These are phyloP conservation scores for Blastocystis sp. DNA, from an alignment of 352 stramenopile species.

Conservation along the genomic window DNA sequence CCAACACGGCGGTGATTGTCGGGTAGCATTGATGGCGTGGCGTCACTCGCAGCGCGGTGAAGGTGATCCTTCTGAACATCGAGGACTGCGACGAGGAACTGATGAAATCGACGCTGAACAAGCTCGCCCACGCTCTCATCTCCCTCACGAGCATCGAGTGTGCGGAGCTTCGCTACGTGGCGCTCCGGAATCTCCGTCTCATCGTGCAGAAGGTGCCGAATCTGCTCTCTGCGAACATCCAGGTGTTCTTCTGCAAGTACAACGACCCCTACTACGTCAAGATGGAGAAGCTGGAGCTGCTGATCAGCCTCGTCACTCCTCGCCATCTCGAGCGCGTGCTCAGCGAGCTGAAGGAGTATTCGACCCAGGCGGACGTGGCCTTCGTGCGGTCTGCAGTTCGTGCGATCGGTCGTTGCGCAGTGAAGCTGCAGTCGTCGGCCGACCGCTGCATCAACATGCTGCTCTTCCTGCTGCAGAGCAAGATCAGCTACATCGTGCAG, in stretches of 20 bases:
- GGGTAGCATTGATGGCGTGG: constrained; percentile 62
- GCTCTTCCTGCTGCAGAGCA: constrained; percentile 96
- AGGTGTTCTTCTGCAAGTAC: constrained; percentile 98
- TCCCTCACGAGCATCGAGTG: constrained; percentile 87
- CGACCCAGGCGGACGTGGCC: constrained; percentile 95
- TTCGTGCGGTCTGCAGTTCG: constrained; percentile 95
- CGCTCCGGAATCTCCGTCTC: constrained; percentile 95
- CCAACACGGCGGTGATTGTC: constrained; percentile 95
- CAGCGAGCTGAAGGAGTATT: constrained; percentile 95
- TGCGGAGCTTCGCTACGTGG: constrained; percentile 97
- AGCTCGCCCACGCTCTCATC: constrained; percentile 93
- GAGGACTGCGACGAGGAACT: constrained; percentile 82
- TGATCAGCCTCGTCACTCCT: constrained; percentile 93
- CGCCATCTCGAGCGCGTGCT: constrained; percentile 95
- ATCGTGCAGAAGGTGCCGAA: constrained; percentile 94
- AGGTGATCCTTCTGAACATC: constrained; percentile 81
- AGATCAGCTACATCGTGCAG: constrained; percentile 98
- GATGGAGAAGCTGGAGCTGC: constrained; percentile 99
- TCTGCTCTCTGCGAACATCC: constrained; percentile 87
- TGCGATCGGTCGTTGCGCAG: constrained; percentile 91
- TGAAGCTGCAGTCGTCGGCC: constrained; percentile 92
- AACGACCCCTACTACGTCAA: constrained; percentile 95
- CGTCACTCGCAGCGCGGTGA: constrained; percentile 77
- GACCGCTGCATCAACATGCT: constrained; percentile 98
- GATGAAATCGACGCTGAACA: constrained; percentile 67